Conservation (phyloP, 768 basidiomycete species). For the Lactarius akahatsu region DNA sequence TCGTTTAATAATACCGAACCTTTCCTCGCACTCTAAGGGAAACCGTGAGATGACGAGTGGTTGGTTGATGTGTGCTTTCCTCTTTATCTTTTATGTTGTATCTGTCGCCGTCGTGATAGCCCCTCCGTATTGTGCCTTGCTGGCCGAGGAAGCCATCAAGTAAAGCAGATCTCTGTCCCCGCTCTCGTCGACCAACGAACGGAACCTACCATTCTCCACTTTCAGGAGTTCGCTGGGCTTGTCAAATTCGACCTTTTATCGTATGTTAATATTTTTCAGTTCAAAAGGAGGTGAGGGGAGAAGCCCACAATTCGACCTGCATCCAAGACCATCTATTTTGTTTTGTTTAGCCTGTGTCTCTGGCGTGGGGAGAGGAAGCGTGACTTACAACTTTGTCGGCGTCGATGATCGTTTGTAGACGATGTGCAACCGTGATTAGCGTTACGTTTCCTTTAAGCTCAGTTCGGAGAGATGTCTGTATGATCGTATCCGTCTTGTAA, state of each 20-base stretch:
- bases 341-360: not conserved
- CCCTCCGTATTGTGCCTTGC: no score
- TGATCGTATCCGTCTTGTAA: conserved; percentile 55
- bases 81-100: no score
- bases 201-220: conserved; percentile 38
- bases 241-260: conserved; percentile 45
- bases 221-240: conserved; percentile 43
- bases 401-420: conserved; percentile 58
- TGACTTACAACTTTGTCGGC: conserved; percentile 53
- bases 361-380: not conserved
- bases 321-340: conserved; percentile 44
- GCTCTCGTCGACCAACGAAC: conserved; percentile 42
- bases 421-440: conserved; percentile 58
- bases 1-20: no score
- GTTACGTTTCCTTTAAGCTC: conserved; percentile 47
- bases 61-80: no score
- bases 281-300: not conserved
- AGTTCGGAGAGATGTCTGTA: conserved; percentile 55
- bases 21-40: no score
- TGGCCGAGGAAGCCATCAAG: conserved; percentile 31
- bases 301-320: conserved; percentile 41
- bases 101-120: no score
- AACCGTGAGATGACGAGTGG: no score
- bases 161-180: conserved; percentile 40
- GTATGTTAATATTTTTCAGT: not conserved